Conservation (phyloP, 306 rosid species). For the Carpinus viminea region DNA sequence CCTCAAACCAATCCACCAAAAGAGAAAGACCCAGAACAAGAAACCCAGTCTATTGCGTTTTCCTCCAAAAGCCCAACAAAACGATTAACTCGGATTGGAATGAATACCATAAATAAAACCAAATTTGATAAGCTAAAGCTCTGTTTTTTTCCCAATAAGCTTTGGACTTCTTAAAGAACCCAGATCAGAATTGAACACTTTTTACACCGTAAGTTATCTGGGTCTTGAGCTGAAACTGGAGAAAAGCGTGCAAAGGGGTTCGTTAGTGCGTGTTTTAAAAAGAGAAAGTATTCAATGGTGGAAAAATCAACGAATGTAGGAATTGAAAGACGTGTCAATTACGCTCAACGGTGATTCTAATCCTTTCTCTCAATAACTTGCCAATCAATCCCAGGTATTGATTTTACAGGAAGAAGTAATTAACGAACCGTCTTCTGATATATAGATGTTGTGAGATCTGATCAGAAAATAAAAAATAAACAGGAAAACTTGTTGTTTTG, state of each 20-base stretch:
- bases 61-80: slow-evolving; percentile 7
- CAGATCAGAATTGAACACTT: slow-evolving; percentile 35
- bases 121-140: slow-evolving; percentile 6
- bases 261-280: background rate
- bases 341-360: slow-evolving; percentile 34
- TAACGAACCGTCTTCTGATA: slow-evolving; percentile 27
- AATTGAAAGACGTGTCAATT: slow-evolving; percentile 20
- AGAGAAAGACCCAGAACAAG: slow-evolving; percentile 29
- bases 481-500: background rate
- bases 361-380: slow-evolving; percentile 7
- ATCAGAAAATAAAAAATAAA: too few relatives aligned
- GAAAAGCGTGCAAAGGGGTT: slow-evolving; percentile 19
- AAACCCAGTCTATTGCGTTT: background rate
- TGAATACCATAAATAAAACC: slow-evolving; percentile 1
- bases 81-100: slow-evolving; percentile 22
- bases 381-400: background rate
- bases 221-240: slow-evolving; percentile 27
- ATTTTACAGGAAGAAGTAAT: background rate
- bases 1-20: slow-evolving; percentile 4
- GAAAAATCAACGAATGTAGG: background rate
- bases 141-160: background rate
- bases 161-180: slow-evolving; percentile 2
- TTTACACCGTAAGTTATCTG: slow-evolving; percentile 22
- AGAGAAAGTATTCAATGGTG: slow-evolving; percentile 28
- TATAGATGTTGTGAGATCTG: background rate